Conservation (phyloP, 345 rosid species). For the Eucalyptus curtisii region DNA sequence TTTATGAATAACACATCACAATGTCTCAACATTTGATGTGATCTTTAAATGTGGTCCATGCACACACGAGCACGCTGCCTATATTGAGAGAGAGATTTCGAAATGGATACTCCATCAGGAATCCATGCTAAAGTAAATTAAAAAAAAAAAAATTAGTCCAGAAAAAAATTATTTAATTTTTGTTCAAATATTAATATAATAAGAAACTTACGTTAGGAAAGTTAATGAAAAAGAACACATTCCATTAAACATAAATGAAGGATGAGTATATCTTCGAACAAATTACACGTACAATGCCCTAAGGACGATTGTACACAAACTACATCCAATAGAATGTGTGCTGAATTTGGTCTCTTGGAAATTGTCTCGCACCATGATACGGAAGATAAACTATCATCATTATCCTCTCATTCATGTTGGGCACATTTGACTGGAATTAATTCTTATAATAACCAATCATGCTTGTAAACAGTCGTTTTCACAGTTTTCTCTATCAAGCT, state of each 20-base stretch:
- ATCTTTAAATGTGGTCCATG: not conserved
- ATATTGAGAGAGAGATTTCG: not conserved
- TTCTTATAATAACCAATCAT: not conserved
- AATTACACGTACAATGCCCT: not conserved
- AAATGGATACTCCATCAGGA: not conserved
- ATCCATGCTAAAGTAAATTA: not conserved
- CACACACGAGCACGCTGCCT: not conserved
- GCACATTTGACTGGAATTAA: not conserved
- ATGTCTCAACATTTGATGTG: not conserved
- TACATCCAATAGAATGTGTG: not conserved
- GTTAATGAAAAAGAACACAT: not conserved
- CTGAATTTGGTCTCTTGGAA: not conserved
- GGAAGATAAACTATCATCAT: not conserved
- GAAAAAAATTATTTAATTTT: not conserved
- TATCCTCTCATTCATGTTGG: not conserved
- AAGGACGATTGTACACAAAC: not conserved
- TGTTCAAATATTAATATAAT: not conserved
- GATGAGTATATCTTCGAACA: not conserved
- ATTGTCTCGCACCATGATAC: not conserved
- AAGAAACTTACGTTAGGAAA: not conserved
- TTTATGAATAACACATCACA: not conserved
- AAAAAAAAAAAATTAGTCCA: too few species aligned
- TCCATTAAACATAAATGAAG: not conserved
- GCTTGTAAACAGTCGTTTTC: not conserved
- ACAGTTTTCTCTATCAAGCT: not conserved